Percentiles rank a stretch among this genome's conserved stretches.
Evolutionary conservation across 768 basidiomycete genomes (phyloP).

Genomic region (Tulasnella calospora): DNA sequence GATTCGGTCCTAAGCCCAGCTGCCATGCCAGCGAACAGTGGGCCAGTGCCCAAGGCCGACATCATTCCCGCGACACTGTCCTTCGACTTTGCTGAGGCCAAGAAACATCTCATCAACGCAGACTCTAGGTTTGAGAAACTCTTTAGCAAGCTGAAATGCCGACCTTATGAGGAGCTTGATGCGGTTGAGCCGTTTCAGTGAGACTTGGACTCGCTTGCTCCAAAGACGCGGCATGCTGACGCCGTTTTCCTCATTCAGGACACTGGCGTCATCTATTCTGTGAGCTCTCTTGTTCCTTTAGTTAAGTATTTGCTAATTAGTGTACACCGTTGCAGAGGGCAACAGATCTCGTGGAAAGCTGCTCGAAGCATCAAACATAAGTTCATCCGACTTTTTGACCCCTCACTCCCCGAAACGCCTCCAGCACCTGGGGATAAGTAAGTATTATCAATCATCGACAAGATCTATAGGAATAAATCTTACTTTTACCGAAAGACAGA

Average conservation of each 20-base stretch:
- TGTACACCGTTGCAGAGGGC: conserved; percentile 46
- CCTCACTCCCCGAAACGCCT: conserved; percentile 62
- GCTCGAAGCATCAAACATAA: conserved; percentile 76
- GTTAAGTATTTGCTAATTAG: background rate
- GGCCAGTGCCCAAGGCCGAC: background rate
- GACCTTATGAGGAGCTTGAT: conserved; percentile 70
- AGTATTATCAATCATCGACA: conserved; percentile 18
- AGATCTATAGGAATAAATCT: background rate
- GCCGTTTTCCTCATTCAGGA: conserved; percentile 40
- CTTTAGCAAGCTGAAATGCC: conserved; percentile 62
- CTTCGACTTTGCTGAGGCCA: conserved; percentile 75
- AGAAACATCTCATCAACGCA: conserved; percentile 57
- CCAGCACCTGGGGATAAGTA: conserved; percentile 25
- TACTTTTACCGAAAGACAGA: conserved; percentile 7
- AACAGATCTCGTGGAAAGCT: conserved; percentile 83
- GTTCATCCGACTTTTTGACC: conserved; percentile 72
- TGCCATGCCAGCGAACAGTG: background rate
- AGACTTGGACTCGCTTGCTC: conserved; percentile 26
- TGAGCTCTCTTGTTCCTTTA: conserved; percentile 37
- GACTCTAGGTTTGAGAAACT: conserved; percentile 69
- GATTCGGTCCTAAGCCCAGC: background rate
- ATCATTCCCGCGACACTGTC: conserved; percentile 64
- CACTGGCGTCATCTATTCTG: conserved; percentile 68
- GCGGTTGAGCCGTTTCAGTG: conserved; percentile 79
- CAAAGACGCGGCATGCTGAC: background rate